phyloP scores from a whole-genome alignment of 352 stramenopile species.

The Phytophthora capsici region DNA sequence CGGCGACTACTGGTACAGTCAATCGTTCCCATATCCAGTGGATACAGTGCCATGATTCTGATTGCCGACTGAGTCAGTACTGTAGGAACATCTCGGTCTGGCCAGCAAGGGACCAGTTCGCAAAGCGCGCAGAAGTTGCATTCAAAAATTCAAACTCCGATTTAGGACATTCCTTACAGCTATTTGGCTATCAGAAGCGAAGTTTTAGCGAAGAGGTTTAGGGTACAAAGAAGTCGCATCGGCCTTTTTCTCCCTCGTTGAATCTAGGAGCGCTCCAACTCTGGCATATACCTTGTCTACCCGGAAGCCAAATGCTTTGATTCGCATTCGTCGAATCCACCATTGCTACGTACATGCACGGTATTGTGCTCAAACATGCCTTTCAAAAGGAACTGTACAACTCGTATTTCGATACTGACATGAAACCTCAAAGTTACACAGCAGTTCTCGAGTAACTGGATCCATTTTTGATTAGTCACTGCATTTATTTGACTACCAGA shows the following conservation, averaged over 20 bases:
- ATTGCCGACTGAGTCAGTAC: too few relatives aligned
- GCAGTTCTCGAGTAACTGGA: too few relatives aligned
- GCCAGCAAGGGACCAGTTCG: not conserved
- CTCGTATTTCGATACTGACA: too few relatives aligned
- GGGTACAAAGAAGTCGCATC: slow-evolving; percentile 15
- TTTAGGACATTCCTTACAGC: slow-evolving; percentile 1
- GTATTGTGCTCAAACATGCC: too few relatives aligned
- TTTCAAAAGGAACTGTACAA: too few relatives aligned
- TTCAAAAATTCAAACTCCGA: not conserved
- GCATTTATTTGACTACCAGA: slow-evolving; percentile 1
- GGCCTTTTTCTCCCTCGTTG: slow-evolving; percentile 10
- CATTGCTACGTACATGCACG: too few relatives aligned
- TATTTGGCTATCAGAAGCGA: slow-evolving; percentile 6
- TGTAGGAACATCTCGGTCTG: slow-evolving; percentile 3
- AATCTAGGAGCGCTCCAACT: slow-evolving; percentile 29
- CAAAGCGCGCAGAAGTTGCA: too few relatives aligned
- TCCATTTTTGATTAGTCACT: too few relatives aligned
- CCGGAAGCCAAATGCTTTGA: not conserved
- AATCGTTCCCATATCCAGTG: too few relatives aligned
- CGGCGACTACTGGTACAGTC: too few relatives aligned
- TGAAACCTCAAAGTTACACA: too few relatives aligned
- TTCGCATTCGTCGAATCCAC: not conserved
- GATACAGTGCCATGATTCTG: too few relatives aligned
- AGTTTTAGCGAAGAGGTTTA: slow-evolving; percentile 12
- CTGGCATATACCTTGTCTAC: not conserved